phyloP scores from a whole-genome alignment of 1,284 basidiomycete genomes.

The Trichosporon faecale region DNA sequence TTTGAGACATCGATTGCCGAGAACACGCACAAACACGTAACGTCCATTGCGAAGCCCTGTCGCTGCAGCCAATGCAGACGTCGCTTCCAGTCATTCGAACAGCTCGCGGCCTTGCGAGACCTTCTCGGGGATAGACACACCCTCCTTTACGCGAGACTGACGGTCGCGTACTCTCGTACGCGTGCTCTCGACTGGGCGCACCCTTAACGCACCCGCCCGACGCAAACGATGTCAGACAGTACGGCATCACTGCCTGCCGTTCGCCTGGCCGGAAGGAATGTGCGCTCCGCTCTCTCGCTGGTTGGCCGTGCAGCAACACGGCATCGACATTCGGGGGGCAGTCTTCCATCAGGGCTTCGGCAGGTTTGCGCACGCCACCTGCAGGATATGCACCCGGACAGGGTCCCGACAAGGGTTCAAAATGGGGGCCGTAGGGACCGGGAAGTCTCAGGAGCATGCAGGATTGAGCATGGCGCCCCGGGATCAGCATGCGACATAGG shows the following conservation, averaged over 20 bases:
- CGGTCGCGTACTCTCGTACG: neutral
- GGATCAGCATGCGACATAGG: neutral
- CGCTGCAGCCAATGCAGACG: neutral
- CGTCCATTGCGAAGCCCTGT: no score
- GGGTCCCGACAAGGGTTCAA: neutral
- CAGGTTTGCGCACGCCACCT: neutral
- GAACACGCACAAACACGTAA: neutral
- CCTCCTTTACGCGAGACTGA: neutral
- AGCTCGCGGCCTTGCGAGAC: neutral
- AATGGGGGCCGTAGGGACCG: neutral
- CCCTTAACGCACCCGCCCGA: neutral
- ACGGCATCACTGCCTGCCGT: neutral
- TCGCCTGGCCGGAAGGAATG: neutral
- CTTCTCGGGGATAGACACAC: neutral
- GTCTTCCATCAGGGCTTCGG: neutral
- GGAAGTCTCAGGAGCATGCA: neutral
- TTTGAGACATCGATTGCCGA: neutral
- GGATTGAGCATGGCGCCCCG: no score
- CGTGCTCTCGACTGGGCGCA: neutral
- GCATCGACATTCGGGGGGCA: neutral
- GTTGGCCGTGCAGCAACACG: neutral
- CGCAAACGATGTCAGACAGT: neutral
- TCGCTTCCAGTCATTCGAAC: neutral
- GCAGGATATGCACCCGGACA: neutral
- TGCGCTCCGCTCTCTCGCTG: neutral